Percentiles rank a stretch among this genome's conserved stretches.
Evolutionary conservation across 495 filamentous ascomycete genomes (phyloP).

Genomic region (Penicillium psychrofluorescens): DNA sequence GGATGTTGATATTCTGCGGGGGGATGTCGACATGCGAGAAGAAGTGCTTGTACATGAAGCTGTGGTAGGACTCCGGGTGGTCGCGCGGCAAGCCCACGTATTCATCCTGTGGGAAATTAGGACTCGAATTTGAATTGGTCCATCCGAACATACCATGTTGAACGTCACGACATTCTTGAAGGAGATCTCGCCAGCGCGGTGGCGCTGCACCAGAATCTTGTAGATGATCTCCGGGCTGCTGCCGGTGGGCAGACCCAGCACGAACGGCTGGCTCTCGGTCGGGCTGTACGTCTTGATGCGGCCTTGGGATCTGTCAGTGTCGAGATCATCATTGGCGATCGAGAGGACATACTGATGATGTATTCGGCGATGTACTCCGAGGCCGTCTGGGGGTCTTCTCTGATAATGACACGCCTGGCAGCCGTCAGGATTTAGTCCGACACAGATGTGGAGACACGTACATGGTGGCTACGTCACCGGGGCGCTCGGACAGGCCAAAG

Average conservation of each 20-base stretch:
- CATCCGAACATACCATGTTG: constrained; percentile 64
- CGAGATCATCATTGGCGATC: not conserved
- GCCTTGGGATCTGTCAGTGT: constrained; percentile 11
- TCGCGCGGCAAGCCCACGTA: constrained; percentile 77
- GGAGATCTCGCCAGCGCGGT: constrained; percentile 72
- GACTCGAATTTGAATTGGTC: not conserved
- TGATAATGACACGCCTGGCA: constrained; percentile 77
- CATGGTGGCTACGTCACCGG: constrained; percentile 26
- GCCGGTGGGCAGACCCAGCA: constrained; percentile 78
- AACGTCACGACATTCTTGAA: constrained; percentile 86
- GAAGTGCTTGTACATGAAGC: constrained; percentile 88
- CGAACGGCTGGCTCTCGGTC: constrained; percentile 63
- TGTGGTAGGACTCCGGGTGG: constrained; percentile 79
- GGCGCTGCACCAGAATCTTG: constrained; percentile 63
- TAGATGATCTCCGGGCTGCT: constrained; percentile 75
- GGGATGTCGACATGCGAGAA: constrained; percentile 81
- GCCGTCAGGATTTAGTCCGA: constrained; percentile 9
- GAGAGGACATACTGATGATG: constrained; percentile 56
- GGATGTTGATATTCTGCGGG: constrained; percentile 74
- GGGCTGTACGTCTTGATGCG: constrained; percentile 70
- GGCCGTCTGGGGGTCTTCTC: constrained; percentile 56
- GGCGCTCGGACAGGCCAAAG: not conserved
- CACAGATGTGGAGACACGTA: constrained; percentile 5
- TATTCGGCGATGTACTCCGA: constrained; percentile 76
- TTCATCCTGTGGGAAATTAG: constrained; percentile 57